Evolutionary conservation across 768 basidiomycete genomes (phyloP), one percentile per base, ranked within the genome.

Genomic region (Rossbeevera mucosa): DNA sequence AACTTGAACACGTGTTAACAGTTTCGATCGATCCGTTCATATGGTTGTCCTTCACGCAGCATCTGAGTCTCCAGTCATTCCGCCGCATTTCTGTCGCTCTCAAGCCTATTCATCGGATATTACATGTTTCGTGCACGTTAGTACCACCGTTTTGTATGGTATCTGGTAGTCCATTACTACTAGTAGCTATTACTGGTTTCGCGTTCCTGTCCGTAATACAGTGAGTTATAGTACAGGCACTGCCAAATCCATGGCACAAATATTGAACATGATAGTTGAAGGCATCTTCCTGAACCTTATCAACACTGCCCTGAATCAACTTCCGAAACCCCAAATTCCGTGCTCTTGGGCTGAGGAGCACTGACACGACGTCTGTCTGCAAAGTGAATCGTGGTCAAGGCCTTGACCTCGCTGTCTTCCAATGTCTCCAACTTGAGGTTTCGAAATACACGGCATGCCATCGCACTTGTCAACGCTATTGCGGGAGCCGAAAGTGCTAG

Each of bases 401-500:
- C n/a, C 14, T 16, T 57, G 28, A 44, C 52, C 20, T 58, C 57
- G 36, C 51, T 47, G 29, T 42, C 31, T 7, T 51, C 33, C 21
- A 49, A 29, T 16, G 48, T 31, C 43, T 61, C 57, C 26, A 60
- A 51, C 49, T 62, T 67, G 53, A 69, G 66, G 47, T 73, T 65
- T 14, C 71, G 66, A 59, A 63, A 72, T 49, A 74, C 69, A 30
- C 62, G 60, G 52, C 68, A 67, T 7, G 65, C 68, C 68, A 72
- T 72, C 24, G 53, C 50, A 44, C 66, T 65, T 7, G 62, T 69
- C 3, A 73, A 44, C 20, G 68, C 63, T 14, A 72, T 42, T 7
- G 66, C 67, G 12, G 65, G 64, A 41, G 64, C 51, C 4, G 60
- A 56, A 56, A 64, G 63, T 41, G 60, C 51, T 14, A 58, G 44